Conservation (phyloP, 805 yeast species). For the Schizosaccharomyces cryophilus region DNA sequence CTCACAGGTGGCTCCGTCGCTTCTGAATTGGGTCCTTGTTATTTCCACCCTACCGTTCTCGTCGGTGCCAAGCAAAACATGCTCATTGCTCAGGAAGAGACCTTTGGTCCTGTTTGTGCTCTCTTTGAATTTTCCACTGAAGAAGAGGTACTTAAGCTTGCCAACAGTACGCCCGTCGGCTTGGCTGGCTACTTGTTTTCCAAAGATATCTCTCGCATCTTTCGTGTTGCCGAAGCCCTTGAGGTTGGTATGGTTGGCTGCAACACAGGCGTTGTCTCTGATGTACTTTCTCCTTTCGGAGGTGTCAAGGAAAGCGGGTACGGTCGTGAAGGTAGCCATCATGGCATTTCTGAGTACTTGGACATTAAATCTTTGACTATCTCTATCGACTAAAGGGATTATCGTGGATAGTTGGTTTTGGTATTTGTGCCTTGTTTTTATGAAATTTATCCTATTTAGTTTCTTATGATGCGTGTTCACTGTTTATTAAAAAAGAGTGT, state of each 20-base stretch:
- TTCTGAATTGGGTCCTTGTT: conserved; percentile 32
- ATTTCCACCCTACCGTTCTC: conserved; percentile 44
- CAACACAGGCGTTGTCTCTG: conserved; percentile 51
- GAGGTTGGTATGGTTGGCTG: conserved; percentile 66
- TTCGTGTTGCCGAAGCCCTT: conserved; percentile 39
- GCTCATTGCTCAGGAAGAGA: conserved; percentile 40
- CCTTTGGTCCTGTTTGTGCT: conserved; percentile 64
- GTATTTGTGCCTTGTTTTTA: too few relatives aligned
- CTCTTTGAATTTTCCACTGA: conserved; percentile 38
- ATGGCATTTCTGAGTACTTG: conserved; percentile 25
- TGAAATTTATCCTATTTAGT: too few relatives aligned
- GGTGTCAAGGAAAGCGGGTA: conserved; percentile 45
- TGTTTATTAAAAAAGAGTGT: too few relatives aligned
- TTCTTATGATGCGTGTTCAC: too few relatives aligned
- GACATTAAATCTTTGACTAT: conserved; percentile 4
- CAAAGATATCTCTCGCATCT: conserved; percentile 26
- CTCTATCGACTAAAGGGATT: background rate
- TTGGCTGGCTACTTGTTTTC: conserved; percentile 58
- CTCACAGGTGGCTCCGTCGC: conserved; percentile 35
- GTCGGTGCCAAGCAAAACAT: conserved; percentile 34
- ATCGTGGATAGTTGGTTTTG: too few relatives aligned
- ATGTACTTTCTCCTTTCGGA: conserved; percentile 25
- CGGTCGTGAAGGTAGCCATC: conserved; percentile 44
- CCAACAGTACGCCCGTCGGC: conserved; percentile 48
- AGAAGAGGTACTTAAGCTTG: conserved; percentile 34